Conservation (phyloP, 805 yeast species). For the Starmerella gropengiesseri region DNA sequence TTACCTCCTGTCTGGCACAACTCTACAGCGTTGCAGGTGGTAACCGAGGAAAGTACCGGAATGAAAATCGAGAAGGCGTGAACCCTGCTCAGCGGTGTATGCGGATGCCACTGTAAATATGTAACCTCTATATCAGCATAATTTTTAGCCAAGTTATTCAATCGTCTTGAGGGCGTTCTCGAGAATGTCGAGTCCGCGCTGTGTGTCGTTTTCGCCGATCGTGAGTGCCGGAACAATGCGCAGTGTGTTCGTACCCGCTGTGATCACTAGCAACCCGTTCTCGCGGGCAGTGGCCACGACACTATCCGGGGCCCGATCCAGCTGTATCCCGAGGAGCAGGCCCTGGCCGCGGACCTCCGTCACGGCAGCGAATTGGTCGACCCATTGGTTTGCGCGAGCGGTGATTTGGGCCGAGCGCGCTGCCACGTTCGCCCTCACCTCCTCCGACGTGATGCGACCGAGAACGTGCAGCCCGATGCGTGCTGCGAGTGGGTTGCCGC, state of each 20-base stretch:
- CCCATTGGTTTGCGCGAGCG: constrained; percentile 32
- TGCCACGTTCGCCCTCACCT: constrained; percentile 51
- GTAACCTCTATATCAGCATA: not conserved
- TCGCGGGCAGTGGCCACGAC: constrained; percentile 65
- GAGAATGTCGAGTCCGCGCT: constrained; percentile 61
- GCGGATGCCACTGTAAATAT: not conserved
- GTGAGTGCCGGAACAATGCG: constrained; percentile 89
- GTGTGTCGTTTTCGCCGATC: constrained; percentile 57
- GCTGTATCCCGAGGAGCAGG: constrained; percentile 72
- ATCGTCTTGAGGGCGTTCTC: constrained; percentile 38
- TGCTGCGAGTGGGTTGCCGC: constrained; percentile 91
- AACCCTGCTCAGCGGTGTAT: not conserved
- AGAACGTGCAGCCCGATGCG: constrained; percentile 72
- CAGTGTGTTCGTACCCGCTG: constrained; percentile 85
- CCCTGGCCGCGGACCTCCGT: constrained; percentile 79
- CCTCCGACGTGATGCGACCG: constrained; percentile 48
- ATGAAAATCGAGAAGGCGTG: not conserved
- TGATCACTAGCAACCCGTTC: constrained; percentile 69
- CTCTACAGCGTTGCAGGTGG: too few species aligned
- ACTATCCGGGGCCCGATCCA: constrained; percentile 48
- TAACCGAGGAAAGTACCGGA: too few species aligned
- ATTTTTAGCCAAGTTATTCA: not conserved
- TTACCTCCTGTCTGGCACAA: too few species aligned
- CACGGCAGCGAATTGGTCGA: constrained; percentile 44
- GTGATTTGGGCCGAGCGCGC: constrained; percentile 48